Evolutionary conservation across 2,329 filamentous ascomycete species (phyloP).

Genomic region (Ascochyta viciae-villosae): DNA sequence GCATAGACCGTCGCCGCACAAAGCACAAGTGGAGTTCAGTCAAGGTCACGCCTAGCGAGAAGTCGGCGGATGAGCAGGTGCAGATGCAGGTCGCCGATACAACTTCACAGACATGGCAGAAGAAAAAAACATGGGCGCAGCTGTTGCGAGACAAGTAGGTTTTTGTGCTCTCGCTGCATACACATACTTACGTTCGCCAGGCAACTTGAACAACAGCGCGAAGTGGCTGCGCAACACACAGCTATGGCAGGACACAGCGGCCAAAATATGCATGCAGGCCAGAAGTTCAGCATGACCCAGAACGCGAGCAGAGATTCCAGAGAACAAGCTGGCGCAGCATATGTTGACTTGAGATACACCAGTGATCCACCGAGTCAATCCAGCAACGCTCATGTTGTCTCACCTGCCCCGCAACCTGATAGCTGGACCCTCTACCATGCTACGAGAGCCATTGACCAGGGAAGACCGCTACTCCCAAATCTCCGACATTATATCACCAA

Average conservation of each 20-base stretch:
- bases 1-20: neutral
- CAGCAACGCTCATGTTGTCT: too few species aligned
- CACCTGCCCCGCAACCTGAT: too few species aligned
- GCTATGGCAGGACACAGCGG: neutral
- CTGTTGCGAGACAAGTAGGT: too few species aligned
- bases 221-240: too few species aligned
- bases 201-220: too few species aligned
- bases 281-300: neutral
- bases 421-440: too few species aligned
- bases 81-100: neutral
- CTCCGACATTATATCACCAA: neutral
- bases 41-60: neutral
- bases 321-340: too few species aligned
- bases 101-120: neutral
- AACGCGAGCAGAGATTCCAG: neutral
- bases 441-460: neutral
- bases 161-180: too few species aligned
- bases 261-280: neutral
- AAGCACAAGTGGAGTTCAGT: slow-evolving; percentile 3
- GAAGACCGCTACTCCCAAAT: neutral
- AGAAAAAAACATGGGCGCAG: too few species aligned
- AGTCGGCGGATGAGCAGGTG: neutral
- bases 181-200: too few species aligned
- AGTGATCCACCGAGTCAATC: too few species aligned
- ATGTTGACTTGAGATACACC: too few species aligned